phyloP scores from a whole-genome alignment of 257 asterid genomes.

The Misopates orontium region DNA sequence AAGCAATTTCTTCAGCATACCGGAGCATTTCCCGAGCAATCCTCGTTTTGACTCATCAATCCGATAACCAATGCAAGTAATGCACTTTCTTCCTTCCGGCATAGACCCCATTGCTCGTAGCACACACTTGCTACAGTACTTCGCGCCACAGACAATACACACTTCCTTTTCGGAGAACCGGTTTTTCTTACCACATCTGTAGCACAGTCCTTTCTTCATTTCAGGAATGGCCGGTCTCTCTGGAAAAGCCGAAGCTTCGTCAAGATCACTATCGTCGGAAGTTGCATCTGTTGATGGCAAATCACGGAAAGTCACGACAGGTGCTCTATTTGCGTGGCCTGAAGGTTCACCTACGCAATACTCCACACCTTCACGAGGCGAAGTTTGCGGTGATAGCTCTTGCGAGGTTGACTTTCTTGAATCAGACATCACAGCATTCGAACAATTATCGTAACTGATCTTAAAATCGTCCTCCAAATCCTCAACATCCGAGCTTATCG shows the following conservation, averaged over 20 bases:
- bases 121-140: constrained; percentile 74
- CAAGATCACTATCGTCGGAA: constrained; percentile 40
- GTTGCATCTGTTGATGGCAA: constrained; percentile 28
- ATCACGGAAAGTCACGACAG: constrained; percentile 53
- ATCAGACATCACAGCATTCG: constrained; percentile 24
- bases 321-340: constrained; percentile 29
- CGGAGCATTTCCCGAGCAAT: constrained; percentile 71
- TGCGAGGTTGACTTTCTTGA: constrained; percentile 29
- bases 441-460: constrained; percentile 23
- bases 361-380: constrained; percentile 31
- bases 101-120: constrained; percentile 94
- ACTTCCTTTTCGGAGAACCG: constrained; percentile 63
- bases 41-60: constrained; percentile 64
- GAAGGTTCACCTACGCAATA: constrained; percentile 39
- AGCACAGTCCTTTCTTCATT: constrained; percentile 60
- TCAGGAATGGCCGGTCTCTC: constrained; percentile 47
- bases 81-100: constrained; percentile 94
- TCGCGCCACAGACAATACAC: constrained; percentile 81
- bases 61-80: constrained; percentile 35
- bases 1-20: constrained; percentile 59
- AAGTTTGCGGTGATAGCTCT: constrained; percentile 33
- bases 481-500: constrained; percentile 68
- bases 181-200: constrained; percentile 51
- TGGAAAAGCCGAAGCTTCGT: constrained; percentile 26
- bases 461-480: constrained; percentile 37